Conservation (phyloP, 345 rosid species). For the Garcia nutans region DNA sequence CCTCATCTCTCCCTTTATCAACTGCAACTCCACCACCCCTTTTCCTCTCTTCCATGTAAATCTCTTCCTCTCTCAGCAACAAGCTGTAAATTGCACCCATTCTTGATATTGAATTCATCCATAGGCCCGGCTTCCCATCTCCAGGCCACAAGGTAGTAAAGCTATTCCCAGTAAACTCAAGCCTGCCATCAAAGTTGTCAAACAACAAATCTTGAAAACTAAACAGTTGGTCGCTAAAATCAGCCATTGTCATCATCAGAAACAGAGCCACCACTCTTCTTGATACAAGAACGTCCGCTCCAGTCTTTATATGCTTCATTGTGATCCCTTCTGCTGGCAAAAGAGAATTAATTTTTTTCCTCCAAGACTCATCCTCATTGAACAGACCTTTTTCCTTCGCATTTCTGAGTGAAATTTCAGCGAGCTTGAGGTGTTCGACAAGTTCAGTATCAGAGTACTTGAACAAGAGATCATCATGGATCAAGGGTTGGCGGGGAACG, state of each 20-base stretch:
- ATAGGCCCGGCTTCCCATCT: constrained; percentile 79
- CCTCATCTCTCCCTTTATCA: constrained; percentile 57
- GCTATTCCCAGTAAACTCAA: constrained; percentile 65
- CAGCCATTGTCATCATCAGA: constrained; percentile 82
- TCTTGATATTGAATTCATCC: constrained; percentile 72
- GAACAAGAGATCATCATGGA: constrained; percentile 81
- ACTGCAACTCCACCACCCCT: constrained; percentile 31
- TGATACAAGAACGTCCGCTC: constrained; percentile 60
- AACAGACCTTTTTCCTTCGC: constrained; percentile 65
- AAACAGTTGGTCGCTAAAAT: constrained; percentile 85
- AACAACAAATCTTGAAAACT: constrained; percentile 71
- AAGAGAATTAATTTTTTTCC: constrained; percentile 62
- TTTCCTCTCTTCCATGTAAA: constrained; percentile 51
- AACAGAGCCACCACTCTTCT: constrained; percentile 72
- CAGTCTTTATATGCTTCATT: constrained; percentile 75
- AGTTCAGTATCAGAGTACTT: constrained; percentile 68
- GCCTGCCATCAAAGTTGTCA: constrained; percentile 56
- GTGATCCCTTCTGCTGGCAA: constrained; percentile 57
- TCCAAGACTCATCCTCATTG: constrained; percentile 64
- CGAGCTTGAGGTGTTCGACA: constrained; percentile 53
- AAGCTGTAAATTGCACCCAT: constrained; percentile 77
- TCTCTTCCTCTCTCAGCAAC: constrained; percentile 78
- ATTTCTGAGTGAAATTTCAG: constrained; percentile 51
- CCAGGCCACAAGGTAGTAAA: constrained; percentile 80
- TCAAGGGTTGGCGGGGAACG: constrained; percentile 76